Conservation (phyloP, 2,329 filamentous ascomycete species). For the Dactylellina sp. region DNA sequence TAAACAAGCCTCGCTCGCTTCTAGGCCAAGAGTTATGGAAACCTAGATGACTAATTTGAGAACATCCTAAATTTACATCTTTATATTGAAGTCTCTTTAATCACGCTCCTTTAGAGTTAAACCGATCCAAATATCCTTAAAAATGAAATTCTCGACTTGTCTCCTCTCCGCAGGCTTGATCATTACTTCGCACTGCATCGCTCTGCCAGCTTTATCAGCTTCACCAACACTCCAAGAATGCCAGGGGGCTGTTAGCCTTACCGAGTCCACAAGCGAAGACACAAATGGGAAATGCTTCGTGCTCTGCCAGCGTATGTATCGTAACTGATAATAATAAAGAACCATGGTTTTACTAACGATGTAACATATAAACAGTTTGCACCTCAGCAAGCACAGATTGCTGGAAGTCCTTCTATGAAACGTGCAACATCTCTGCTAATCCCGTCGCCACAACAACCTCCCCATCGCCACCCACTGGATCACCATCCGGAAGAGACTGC, state of each 20-base stretch:
- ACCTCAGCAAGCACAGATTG: constrained; percentile 9
- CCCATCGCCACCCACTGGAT: background rate
- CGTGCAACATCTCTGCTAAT: constrained; percentile 1
- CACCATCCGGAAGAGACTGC: constrained; percentile 7
- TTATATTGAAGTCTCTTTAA: no score
- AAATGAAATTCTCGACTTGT: constrained; percentile 16
- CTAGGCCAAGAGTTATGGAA: no score
- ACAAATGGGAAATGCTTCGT: constrained; percentile 14
- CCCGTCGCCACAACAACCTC: background rate
- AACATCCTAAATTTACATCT: no score
- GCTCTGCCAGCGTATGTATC: constrained; percentile 14
- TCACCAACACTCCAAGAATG: constrained; percentile 6
- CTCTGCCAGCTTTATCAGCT: background rate
- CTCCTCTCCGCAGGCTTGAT: background rate
- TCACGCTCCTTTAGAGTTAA: no score
- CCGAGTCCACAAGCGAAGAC: background rate
- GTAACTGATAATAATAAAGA: no score
- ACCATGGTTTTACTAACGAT: background rate
- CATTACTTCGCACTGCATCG: constrained; percentile 6
- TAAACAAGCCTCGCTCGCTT: no score
- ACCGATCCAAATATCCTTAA: background rate
- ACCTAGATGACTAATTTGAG: no score
- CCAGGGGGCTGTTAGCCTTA: constrained; percentile 1
- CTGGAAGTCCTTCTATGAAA: constrained; percentile 14
- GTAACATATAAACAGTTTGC: background rate